phyloP scores from a whole-genome alignment of 192 early-diverging fungal genomes.

The Backusella mclennaniae region DNA sequence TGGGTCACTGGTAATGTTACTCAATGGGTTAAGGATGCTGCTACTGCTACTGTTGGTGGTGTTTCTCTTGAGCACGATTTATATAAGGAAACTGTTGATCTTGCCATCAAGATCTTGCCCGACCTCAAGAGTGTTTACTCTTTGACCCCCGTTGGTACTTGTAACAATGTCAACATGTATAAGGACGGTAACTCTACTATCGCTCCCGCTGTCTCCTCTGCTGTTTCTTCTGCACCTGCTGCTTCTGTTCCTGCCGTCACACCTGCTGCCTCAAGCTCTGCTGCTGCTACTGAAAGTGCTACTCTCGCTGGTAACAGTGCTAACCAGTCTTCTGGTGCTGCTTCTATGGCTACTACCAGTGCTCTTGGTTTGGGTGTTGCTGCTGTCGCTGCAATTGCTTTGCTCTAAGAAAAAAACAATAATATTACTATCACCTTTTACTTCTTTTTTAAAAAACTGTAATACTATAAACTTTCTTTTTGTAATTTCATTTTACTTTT shows the following conservation, averaged over 20 bases:
- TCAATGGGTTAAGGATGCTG: conserved; percentile 33
- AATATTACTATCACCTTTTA: neutral
- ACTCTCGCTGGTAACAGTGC: neutral
- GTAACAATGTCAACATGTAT: conserved; percentile 40
- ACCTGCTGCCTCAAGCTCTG: neutral
- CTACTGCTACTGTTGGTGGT: conserved; percentile 37
- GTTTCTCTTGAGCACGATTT: conserved; percentile 56
- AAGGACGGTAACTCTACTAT: conserved; percentile 28
- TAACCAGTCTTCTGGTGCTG: neutral
- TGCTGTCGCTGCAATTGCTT: conserved; percentile 1
- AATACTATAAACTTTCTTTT: neutral
- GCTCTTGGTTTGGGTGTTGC: conserved; percentile 10
- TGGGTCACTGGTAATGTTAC: conserved; percentile 26
- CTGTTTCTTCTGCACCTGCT: neutral
- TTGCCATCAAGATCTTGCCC: conserved; percentile 40
- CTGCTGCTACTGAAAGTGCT: neutral
- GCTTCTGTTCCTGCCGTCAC: neutral
- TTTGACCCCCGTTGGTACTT: conserved; percentile 35
- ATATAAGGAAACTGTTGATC: conserved; percentile 38
- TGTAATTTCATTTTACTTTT: neutral
- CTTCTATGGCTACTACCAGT: neutral
- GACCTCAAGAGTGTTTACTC: conserved; percentile 31
- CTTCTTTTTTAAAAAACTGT: neutral
- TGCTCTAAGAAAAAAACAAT: neutral
- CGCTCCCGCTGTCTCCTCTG: neutral